These are phyloP conservation scores for Lineolata rhizophorae DNA, from an alignment of 495 filamentous ascomycete genomes.

Conservation along the genomic window DNA sequence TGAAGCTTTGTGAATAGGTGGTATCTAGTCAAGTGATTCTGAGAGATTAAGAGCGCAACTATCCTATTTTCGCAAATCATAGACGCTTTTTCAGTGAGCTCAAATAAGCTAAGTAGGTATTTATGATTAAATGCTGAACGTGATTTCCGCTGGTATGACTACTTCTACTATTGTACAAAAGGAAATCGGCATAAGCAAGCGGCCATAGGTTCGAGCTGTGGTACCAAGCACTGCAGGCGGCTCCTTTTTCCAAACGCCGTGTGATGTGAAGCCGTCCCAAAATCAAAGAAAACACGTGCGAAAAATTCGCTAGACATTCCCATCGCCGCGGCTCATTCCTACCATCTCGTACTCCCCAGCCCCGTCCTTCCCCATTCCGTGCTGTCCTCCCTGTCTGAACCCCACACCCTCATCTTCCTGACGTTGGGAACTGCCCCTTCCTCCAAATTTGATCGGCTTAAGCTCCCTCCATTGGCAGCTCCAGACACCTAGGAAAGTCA, in stretches of 20 bases:
- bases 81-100: too few species aligned
- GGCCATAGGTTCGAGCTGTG: too few species aligned
- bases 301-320: constrained; percentile 6
- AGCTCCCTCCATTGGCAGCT: constrained; percentile 78
- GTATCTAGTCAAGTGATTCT: too few species aligned
- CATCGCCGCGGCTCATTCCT: constrained; percentile 27
- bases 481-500: constrained; percentile 64
- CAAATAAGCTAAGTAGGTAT: too few species aligned
- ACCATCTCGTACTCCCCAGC: constrained; percentile 70
- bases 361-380: constrained; percentile 32
- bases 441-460: constrained; percentile 67
- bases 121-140: too few species aligned
- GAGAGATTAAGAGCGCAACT: too few species aligned
- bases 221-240: too few species aligned
- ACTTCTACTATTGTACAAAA: too few species aligned
- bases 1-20: too few species aligned
- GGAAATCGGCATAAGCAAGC: too few species aligned
- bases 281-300: background rate
- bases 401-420: constrained; percentile 28
- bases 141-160: too few species aligned
- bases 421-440: constrained; percentile 7
- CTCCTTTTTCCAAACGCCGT: background rate
- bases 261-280: background rate
- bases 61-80: too few species aligned
- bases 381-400: constrained; percentile 22